These are phyloP conservation scores for Fusarium continuum DNA, from an alignment of 2,329 filamentous ascomycete genomes.

Conservation along the genomic window DNA sequence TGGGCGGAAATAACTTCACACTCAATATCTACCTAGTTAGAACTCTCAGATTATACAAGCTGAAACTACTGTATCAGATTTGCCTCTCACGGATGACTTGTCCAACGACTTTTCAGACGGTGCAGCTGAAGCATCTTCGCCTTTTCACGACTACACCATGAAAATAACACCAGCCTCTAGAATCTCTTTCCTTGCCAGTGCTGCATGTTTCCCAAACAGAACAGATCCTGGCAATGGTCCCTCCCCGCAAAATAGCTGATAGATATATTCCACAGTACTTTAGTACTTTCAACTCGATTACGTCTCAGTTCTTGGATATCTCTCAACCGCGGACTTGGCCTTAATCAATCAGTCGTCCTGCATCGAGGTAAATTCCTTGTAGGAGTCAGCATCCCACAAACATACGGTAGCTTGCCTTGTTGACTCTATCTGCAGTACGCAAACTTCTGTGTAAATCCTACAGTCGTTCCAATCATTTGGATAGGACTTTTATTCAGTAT, in stretches of 20 bases:
- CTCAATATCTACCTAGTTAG: background rate
- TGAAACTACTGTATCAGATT: background rate
- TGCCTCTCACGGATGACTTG: slow-evolving; percentile 1
- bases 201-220: background rate
- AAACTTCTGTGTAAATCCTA: slow-evolving; percentile 4
- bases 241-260: slow-evolving; percentile 27
- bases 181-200: slow-evolving; percentile 6
- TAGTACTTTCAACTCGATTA: slow-evolving; percentile 27
- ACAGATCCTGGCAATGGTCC: slow-evolving; percentile 23
- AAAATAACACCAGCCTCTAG: background rate
- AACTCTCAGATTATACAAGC: background rate
- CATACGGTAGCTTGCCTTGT: background rate
- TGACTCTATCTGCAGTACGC: background rate
- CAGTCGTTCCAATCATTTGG: slow-evolving; percentile 6
- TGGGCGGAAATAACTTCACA: slow-evolving; percentile 2
- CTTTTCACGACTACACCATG: background rate
- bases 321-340: background rate
- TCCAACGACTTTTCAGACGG: background rate
- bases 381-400: background rate
- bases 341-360: background rate
- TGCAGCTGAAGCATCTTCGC: background rate
- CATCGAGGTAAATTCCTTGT: slow-evolving; percentile 15
- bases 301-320: background rate
- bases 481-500: slow-evolving; percentile 14
- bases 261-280: slow-evolving; percentile 33